phyloP scores from a whole-genome alignment of 1,284 basidiomycete species.

The Trichosporon faecale region DNA sequence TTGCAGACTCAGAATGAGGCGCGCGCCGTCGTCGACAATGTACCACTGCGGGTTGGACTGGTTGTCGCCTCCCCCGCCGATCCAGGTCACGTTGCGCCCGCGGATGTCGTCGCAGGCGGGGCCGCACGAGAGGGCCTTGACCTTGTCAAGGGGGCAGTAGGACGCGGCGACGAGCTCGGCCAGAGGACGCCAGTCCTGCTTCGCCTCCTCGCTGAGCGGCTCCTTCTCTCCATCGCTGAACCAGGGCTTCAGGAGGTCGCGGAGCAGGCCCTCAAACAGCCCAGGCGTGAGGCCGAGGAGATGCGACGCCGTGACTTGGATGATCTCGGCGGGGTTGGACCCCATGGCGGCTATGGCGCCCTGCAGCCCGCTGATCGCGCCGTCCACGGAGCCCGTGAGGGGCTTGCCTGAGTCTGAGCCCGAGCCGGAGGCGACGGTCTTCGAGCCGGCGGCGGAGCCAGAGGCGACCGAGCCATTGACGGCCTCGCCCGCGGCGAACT shows the following conservation, averaged over 20 bases:
- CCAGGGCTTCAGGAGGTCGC: slow-evolving; percentile 1
- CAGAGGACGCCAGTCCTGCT: not conserved
- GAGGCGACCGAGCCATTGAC: too few relatives aligned
- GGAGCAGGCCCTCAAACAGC: not conserved
- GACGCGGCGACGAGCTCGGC: not conserved
- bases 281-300: not conserved
- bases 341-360: too few relatives aligned
- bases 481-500: too few relatives aligned
- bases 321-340: not conserved
- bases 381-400: too few relatives aligned
- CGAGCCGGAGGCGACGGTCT: too few relatives aligned
- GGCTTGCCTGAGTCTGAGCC: too few relatives aligned
- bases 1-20: slow-evolving; percentile 22
- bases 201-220: not conserved
- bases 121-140: not conserved
- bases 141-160: not conserved
- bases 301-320: not conserved
- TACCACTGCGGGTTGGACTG: slow-evolving; percentile 10
- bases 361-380: too few relatives aligned
- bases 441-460: too few relatives aligned
- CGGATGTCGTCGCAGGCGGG: not conserved
- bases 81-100: not conserved
- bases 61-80: not conserved
- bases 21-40: slow-evolving; percentile 5
- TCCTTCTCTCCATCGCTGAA: not conserved